phyloP scores from a whole-genome alignment of 176 grass and related monocot species.

The Chrysopogon serrulatus region DNA sequence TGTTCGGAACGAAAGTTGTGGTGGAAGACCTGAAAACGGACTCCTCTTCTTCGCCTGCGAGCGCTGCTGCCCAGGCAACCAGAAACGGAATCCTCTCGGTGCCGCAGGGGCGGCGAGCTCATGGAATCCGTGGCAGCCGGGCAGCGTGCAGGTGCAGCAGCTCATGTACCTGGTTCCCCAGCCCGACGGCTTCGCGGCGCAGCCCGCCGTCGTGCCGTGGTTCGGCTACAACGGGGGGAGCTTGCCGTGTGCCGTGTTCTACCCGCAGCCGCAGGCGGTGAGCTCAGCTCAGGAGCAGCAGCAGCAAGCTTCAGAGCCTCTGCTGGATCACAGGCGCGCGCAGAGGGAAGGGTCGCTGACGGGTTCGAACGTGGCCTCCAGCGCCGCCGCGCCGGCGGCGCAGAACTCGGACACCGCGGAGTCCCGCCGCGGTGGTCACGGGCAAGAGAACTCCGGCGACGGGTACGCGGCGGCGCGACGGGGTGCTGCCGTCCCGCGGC shows the following conservation, averaged over 20 bases:
- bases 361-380: conserved; percentile 51
- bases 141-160: conserved; percentile 40
- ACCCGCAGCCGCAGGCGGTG: conserved; percentile 32
- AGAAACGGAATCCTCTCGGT: neutral
- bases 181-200: conserved; percentile 20
- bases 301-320: conserved; percentile 9
- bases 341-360: conserved; percentile 65
- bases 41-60: conserved; percentile 11
- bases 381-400: neutral
- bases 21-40: conserved; percentile 15
- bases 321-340: neutral
- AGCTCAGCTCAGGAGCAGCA: conserved; percentile 4
- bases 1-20: conserved; percentile 66
- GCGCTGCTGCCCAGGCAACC: neutral
- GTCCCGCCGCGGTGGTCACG: neutral
- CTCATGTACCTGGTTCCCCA: conserved; percentile 42
- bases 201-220: conserved; percentile 20
- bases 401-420: conserved; percentile 33
- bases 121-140: conserved; percentile 37
- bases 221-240: conserved; percentile 38
- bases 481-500: neutral
- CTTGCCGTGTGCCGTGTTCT: conserved; percentile 32
- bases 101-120: conserved; percentile 12
- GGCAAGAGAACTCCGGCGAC: conserved; percentile 20
- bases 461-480: neutral